phyloP scores from a whole-genome alignment of 129 eudicot species.

The Flaveria ramosissima region DNA sequence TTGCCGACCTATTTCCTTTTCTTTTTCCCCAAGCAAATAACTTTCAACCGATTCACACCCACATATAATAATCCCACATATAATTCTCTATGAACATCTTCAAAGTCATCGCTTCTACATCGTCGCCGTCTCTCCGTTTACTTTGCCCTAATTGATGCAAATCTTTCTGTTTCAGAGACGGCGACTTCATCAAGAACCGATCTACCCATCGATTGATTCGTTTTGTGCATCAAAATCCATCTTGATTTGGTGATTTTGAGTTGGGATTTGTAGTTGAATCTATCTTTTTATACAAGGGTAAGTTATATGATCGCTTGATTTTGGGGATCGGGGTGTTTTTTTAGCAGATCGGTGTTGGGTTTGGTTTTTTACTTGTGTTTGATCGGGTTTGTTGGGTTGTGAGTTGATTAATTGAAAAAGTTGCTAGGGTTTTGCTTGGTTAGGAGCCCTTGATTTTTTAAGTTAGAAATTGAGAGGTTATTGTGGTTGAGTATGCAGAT shows the following conservation, averaged over 20 bases:
- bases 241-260: constrained; percentile 24
- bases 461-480: neutral
- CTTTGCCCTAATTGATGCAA: constrained; percentile 6
- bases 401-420: neutral
- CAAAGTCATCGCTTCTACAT: constrained; percentile 40
- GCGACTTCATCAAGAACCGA: constrained; percentile 35
- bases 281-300: constrained; percentile 17
- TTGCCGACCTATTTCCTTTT: constrained; percentile 28
- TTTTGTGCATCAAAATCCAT: constrained; percentile 6
- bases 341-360: constrained; percentile 27
- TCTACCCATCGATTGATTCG: constrained; percentile 31
- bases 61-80: neutral
- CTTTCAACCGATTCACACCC: constrained; percentile 40
- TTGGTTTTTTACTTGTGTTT: neutral
- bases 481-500: constrained; percentile 2
- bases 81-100: constrained; percentile 14
- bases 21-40: constrained; percentile 27
- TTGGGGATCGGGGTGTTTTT: neutral
- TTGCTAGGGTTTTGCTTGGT: neutral
- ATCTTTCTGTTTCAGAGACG: constrained; percentile 33
- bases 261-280: neutral
- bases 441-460: neutral
- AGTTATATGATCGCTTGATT: constrained; percentile 9
- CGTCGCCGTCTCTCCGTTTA: constrained; percentile 43
- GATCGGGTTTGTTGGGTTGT: neutral